Evolutionary conservation across 768 basidiomycete species (phyloP).

Genomic region (Podaxis rugospora): DNA sequence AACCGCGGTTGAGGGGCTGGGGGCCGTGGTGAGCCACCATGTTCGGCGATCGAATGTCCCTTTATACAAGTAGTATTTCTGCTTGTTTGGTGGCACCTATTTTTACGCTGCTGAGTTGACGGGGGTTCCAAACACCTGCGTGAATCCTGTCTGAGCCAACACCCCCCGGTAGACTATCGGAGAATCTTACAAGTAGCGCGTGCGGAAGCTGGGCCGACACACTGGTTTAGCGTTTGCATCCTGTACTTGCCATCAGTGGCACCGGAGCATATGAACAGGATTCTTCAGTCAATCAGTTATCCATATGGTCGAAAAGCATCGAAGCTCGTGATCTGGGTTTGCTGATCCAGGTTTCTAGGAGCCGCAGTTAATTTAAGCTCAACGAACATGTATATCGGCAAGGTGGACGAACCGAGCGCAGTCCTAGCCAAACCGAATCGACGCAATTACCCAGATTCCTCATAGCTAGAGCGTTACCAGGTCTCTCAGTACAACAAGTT

Average conservation of each 20-base stretch:
- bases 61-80: slow-evolving; percentile 2
- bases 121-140: not conserved
- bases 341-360: not conserved
- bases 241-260: not conserved
- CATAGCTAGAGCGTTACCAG: not conserved
- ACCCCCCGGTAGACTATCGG: not conserved
- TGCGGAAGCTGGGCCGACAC: not conserved
- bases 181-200: not conserved
- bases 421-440: not conserved
- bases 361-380: not conserved
- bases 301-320: not conserved
- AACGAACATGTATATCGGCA: not conserved
- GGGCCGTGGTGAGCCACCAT: not conserved
- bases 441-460: not conserved
- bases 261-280: not conserved
- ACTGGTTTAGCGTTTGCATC: not conserved
- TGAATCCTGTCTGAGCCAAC: not conserved
- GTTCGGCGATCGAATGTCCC: not conserved
- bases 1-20: not conserved
- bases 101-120: not conserved
- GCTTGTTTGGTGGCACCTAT: slow-evolving; percentile 10
- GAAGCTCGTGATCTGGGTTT: not conserved
- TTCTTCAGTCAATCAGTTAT: not conserved
- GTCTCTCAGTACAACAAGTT: not conserved
- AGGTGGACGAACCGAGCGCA: not conserved